phyloP scores from a whole-genome alignment of 2,329 filamentous ascomycete genomes.

The Aspergillus puulaauensis region DNA sequence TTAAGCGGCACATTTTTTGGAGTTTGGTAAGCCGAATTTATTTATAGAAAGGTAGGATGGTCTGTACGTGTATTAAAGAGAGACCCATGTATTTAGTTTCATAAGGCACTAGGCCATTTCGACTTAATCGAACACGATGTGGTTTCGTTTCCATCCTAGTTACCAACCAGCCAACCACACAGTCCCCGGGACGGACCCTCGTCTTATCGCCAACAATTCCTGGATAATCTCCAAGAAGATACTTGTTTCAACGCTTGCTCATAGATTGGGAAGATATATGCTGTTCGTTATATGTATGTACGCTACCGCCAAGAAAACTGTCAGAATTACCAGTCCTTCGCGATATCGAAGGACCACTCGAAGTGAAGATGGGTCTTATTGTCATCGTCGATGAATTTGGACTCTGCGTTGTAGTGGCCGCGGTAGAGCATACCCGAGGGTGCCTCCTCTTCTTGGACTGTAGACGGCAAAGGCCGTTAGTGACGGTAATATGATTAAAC shows the following conservation, averaged over 20 bases:
- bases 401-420: conserved; percentile 84
- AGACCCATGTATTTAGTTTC: conserved; percentile 13
- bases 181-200: neutral
- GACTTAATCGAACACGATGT: neutral
- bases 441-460: conserved; percentile 88
- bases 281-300: conserved; percentile 18
- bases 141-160: neutral
- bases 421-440: conserved; percentile 87
- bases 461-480: neutral
- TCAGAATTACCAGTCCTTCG: conserved; percentile 75
- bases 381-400: conserved; percentile 94
- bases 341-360: conserved; percentile 94
- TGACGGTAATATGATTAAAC: neutral
- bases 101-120: neutral
- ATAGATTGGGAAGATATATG: conserved; percentile 27
- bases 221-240: conserved; percentile 12
- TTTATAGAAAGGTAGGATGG: conserved; percentile 27
- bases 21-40: conserved; percentile 29
- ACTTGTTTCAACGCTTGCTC: conserved; percentile 28
- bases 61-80: conserved; percentile 14
- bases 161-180: neutral
- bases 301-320: conserved; percentile 1
- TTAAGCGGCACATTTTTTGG: conserved; percentile 18
- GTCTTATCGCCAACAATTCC: neutral
- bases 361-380: conserved; percentile 86